Percentiles rank a stretch among this genome's conserved stretches.
These are phyloP conservation scores for Tuber borchii DNA, from an alignment of 495 filamentous ascomycete species.

Conservation along the genomic window DNA sequence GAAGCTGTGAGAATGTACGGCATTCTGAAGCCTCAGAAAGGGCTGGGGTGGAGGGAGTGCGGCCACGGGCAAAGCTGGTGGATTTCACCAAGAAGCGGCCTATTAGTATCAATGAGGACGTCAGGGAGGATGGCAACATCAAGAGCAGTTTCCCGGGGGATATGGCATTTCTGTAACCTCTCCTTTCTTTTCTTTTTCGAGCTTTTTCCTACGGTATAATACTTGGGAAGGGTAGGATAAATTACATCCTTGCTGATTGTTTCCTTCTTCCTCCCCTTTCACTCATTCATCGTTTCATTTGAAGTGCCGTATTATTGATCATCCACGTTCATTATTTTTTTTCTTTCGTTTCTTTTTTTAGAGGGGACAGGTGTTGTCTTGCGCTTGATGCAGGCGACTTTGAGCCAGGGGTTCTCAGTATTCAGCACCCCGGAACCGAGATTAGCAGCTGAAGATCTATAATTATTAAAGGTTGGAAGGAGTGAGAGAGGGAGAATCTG, in stretches of 20 bases:
- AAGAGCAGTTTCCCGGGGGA: constrained; percentile 26
- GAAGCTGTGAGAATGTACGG: constrained; percentile 26
- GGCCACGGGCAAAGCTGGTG: constrained; percentile 31
- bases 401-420: neutral
- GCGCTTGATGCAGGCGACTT: constrained; percentile 12
- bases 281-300: constrained; percentile 14
- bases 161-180: constrained; percentile 30
- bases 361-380: neutral
- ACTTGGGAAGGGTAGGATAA: neutral
- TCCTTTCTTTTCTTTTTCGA: neutral
- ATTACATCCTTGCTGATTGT: neutral
- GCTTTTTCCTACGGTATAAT: neutral
- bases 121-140: constrained; percentile 23
- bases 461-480: neutral
- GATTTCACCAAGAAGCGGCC: constrained; percentile 37
- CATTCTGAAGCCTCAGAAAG: constrained; percentile 8
- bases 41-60: constrained; percentile 16
- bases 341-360: constrained; percentile 22
- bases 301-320: neutral
- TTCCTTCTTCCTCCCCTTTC: neutral
- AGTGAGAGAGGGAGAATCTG: neutral
- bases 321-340: constrained; percentile 11
- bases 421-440: constrained; percentile 11
- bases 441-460: constrained; percentile 14
- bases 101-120: constrained; percentile 31